A percentile compares a stretch with the other conserved stretches of the same genome.
These are phyloP conservation scores for Fusarium concolor DNA, from an alignment of 2,329 filamentous ascomycete species.

Conservation along the genomic window DNA sequence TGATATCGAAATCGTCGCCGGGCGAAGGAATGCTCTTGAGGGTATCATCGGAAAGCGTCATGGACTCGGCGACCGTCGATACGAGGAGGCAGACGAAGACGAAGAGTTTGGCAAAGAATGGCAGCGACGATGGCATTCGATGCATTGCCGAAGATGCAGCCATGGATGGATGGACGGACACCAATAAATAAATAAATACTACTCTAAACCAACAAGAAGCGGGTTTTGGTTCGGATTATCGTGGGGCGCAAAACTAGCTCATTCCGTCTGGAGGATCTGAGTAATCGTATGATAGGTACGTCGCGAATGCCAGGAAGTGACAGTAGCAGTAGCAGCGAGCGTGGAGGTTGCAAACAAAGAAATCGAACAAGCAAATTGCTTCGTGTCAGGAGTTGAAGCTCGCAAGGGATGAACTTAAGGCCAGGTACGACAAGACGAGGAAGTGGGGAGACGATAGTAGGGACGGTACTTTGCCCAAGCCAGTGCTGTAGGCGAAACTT, in stretches of 20 bases:
- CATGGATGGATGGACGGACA: conserved; percentile 22
- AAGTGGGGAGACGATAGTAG: conserved; percentile 25
- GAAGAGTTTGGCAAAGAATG: conserved; percentile 35
- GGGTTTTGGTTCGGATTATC: conserved; percentile 35
- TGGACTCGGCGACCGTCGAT: conserved; percentile 54
- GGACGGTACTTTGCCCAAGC: conserved; percentile 1
- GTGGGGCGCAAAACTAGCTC: conserved; percentile 41
- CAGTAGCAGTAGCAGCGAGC: not conserved
- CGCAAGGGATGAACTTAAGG: conserved; percentile 33
- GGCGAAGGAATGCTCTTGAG: conserved; percentile 78
- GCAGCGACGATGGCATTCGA: conserved; percentile 28
- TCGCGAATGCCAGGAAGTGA: not conserved
- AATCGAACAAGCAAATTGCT: conserved; percentile 18
- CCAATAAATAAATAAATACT: conserved; percentile 28
- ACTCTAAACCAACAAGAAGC: conserved; percentile 33
- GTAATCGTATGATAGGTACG: not conserved
- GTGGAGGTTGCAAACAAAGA: conserved; percentile 16
- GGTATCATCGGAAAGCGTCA: conserved; percentile 77
- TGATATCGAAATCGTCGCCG: conserved; percentile 81
- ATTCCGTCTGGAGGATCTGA: conserved; percentile 33
- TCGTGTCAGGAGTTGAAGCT: conserved; percentile 36
- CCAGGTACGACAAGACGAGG: conserved; percentile 18
- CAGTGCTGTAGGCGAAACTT: not conserved
- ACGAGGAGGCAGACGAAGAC: conserved; percentile 35
- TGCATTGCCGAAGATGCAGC: conserved; percentile 34